Base-by-base conservation (phyloP, 192 early-diverging fungal genomes). In the Backusella tuberculispora region DNA sequence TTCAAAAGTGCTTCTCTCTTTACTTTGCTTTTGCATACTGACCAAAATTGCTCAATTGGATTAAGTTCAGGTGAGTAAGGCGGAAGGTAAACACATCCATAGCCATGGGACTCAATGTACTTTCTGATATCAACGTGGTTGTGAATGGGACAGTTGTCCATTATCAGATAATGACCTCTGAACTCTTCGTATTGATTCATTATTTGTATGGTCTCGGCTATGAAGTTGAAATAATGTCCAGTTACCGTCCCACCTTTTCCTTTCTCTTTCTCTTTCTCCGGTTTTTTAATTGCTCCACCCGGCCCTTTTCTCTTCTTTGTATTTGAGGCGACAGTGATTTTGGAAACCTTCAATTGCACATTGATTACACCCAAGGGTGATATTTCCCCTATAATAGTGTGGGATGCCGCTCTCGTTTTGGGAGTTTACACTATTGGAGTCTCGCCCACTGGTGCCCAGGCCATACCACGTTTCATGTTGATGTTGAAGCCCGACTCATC, bases 41-140 rank as follows among this genome's bases (percentile, higher is more conserved):
- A 19, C 76, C 71, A 78, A 65, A 78, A 73, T 44, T 78, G 71
- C 47, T 78, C 76, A 29, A 78, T 78, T 48, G 71, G 72, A 44
- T 72, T 78, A 12, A 73, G 64, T 46, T 66, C 48, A 34, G 76
- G 71, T 3, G 66, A 78, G 46, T 78, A 73, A 29, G 76, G 65
- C 15, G 71, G 71, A 66, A 78, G 53, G 56, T 68, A 78, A 37
- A 73, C 43, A 17, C 14, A 66, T 2, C 12, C 6, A 56, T 56
- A 56, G 14, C 40, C 44, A 19, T 45, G 6, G 37, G 63, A 29
- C 9, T 66, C 34, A 66, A 66, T 40, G n/a, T 38, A 66, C 37
- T 38, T 38, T n/a, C n/a, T n/a, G n/a, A n/a, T n/a, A n/a, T n/a
- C n/a, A n/a, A n/a, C 9, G 15, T 56, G 40, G 10, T 29, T 68